Evolutionary conservation across 2,329 filamentous ascomycete genomes (phyloP).

Genomic region (Simplicillium aogashimaense): DNA sequence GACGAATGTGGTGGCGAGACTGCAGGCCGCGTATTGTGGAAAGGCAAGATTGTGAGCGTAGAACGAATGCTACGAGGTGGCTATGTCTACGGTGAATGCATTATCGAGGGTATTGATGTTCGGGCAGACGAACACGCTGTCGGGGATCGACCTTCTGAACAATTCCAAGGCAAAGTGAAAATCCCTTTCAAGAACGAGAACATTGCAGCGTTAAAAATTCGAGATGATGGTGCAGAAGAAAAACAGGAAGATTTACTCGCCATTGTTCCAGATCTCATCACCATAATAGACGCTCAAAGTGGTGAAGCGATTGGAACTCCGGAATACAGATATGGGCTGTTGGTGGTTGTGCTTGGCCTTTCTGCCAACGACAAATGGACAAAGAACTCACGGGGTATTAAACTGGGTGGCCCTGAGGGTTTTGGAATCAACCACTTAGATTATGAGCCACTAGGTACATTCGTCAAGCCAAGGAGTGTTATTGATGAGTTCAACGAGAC

Average conservation of each 20-base stretch:
- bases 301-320: slow-evolving; percentile 46
- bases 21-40: slow-evolving; percentile 47
- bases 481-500: slow-evolving; percentile 36
- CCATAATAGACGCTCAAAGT: slow-evolving; percentile 44
- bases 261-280: slow-evolving; percentile 46
- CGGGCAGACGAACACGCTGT: slow-evolving; percentile 15
- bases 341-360: slow-evolving; percentile 38
- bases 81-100: slow-evolving; percentile 49
- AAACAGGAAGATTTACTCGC: slow-evolving; percentile 33
- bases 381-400: slow-evolving; percentile 31
- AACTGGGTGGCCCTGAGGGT: slow-evolving; percentile 37
- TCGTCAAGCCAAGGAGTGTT: slow-evolving; percentile 38
- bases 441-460: slow-evolving; percentile 37
- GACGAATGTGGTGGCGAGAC: slow-evolving; percentile 43
- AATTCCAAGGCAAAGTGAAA: slow-evolving; percentile 39
- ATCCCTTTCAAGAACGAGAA: slow-evolving; percentile 70
- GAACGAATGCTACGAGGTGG: slow-evolving; percentile 45
- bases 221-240: slow-evolving; percentile 22
- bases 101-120: slow-evolving; percentile 39
- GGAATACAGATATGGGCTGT: slow-evolving; percentile 44
- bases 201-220: slow-evolving; percentile 42
- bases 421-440: slow-evolving; percentile 38
- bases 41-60: slow-evolving; percentile 54
- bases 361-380: slow-evolving; percentile 35
- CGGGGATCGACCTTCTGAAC: slow-evolving; percentile 3